Percentiles rank a stretch among this genome's conserved stretches.
These are phyloP conservation scores for Tetraselmis chui DNA, from an alignment of 139 green algal species.

Conservation along the genomic window DNA sequence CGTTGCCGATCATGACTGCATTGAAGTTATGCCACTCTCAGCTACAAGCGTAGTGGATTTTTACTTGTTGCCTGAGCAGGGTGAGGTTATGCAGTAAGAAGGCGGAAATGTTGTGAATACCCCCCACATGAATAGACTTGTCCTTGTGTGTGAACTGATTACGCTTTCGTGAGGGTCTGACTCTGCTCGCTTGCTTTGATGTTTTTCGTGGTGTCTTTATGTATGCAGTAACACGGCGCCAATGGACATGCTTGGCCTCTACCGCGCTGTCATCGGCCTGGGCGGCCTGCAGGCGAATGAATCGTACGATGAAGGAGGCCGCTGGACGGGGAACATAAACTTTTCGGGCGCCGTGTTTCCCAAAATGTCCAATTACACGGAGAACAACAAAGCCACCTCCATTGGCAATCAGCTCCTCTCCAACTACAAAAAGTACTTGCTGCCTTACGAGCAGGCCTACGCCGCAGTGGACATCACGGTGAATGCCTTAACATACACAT, in stretches of 20 bases:
- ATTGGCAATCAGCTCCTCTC: conserved; percentile 43
- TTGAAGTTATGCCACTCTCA: too few relatives aligned
- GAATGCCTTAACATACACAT: too few relatives aligned
- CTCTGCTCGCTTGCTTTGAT: too few relatives aligned
- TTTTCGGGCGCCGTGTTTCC: conserved; percentile 41
- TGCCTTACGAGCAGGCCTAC: conserved; percentile 20
- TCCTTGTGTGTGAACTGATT: too few relatives aligned
- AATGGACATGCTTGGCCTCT: conserved; percentile 46
- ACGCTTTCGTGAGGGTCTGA: too few relatives aligned
- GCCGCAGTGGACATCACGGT: conserved; percentile 12
- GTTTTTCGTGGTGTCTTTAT: too few relatives aligned
- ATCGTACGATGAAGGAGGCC: conserved; percentile 32
- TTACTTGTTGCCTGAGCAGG: too few relatives aligned
- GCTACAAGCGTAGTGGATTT: too few relatives aligned
- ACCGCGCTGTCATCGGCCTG: conserved; percentile 31
- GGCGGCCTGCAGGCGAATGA: conserved; percentile 39
- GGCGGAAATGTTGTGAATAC: too few relatives aligned
- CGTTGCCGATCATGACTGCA: too few relatives aligned
- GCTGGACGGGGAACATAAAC: conserved; percentile 38
- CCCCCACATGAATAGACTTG: too few relatives aligned
- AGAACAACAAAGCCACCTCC: conserved; percentile 30
- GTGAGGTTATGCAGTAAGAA: too few relatives aligned
- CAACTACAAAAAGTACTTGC: conserved; percentile 47
- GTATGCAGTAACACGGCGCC: conserved; percentile 43
- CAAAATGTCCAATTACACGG: conserved; percentile 39